These are phyloP conservation scores for Entomophthora muscae DNA, from an alignment of 371 early-diverging fungal species.

Conservation along the genomic window DNA sequence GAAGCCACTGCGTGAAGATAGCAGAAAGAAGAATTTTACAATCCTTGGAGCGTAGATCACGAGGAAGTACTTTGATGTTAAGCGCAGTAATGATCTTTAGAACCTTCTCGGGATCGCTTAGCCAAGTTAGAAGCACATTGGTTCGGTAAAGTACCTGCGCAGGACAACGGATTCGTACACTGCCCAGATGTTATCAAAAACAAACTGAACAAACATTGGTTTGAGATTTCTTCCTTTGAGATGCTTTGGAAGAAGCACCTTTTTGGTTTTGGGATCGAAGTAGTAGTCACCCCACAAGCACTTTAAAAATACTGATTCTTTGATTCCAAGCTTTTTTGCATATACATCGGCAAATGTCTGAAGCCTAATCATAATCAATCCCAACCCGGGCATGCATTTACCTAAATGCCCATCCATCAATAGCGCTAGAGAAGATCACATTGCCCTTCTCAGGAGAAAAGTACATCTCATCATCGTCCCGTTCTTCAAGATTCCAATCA, in stretches of 20 bases:
- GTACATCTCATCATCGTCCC: conserved; percentile 81
- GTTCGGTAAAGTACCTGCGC: background rate
- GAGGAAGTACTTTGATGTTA: conserved; percentile 66
- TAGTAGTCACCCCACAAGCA: conserved; percentile 95
- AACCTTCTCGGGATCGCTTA: conserved; percentile 59
- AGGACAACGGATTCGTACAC: conserved; percentile 73
- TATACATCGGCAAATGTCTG: conserved; percentile 85
- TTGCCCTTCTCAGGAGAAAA: conserved; percentile 90
- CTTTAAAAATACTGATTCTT: conserved; percentile 45
- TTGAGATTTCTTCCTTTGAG: conserved; percentile 63
- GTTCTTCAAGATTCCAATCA: conserved; percentile 73
- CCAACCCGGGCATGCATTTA: conserved; percentile 13
- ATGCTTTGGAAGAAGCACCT: conserved; percentile 69
- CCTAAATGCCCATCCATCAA: conserved; percentile 97
- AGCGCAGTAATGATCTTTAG: conserved; percentile 82
- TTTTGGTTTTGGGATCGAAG: conserved; percentile 84
- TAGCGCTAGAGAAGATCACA: conserved; percentile 87
- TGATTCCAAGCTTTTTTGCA: conserved; percentile 75
- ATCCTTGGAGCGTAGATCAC: conserved; percentile 80
- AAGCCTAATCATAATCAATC: conserved; percentile 22
- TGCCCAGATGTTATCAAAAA: conserved; percentile 88
- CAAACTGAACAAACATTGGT: conserved; percentile 92
- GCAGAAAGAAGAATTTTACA: conserved; percentile 44
- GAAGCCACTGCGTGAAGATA: conserved; percentile 72
- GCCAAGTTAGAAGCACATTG: background rate